These are phyloP conservation scores for Boletus rufocinnamomeus DNA, from an alignment of 768 basidiomycete species.

Conservation along the genomic window DNA sequence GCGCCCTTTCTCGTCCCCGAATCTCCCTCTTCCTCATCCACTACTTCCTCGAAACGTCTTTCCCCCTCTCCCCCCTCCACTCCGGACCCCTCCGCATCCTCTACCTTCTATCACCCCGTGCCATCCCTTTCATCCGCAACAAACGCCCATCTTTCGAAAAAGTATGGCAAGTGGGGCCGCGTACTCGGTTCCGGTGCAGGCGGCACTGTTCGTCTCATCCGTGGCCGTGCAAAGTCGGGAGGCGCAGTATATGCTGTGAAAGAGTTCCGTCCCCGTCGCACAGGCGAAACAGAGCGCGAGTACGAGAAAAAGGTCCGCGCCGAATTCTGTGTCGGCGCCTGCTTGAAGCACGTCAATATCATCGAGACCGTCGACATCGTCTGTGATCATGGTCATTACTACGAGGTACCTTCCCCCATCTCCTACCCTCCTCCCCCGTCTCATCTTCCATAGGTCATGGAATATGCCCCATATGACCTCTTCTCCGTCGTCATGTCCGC, in stretches of 20 bases:
- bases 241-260: conserved; percentile 93
- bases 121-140: conserved; percentile 78
- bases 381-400: conserved; percentile 95
- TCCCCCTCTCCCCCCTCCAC: conserved; percentile 32
- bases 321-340: conserved; percentile 96
- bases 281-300: conserved; percentile 91
- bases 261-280: conserved; percentile 89
- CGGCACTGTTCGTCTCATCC: conserved; percentile 97
- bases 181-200: conserved; percentile 95
- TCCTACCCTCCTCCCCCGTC: conserved; percentile 4
- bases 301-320: conserved; percentile 99
- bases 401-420: conserved; percentile 68
- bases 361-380: conserved; percentile 99
- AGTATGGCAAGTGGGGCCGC: conserved; percentile 99
- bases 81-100: conserved; percentile 23
- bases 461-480: conserved; percentile 97
- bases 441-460: conserved; percentile 78
- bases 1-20: conserved; percentile 7
- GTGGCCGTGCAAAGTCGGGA: conserved; percentile 78
- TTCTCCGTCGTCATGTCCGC: conserved; percentile 99
- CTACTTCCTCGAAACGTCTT: conserved; percentile 26
- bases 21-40: conserved; percentile 39
- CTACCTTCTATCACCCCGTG: conserved; percentile 39
- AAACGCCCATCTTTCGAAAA: conserved; percentile 92
- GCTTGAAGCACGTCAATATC: conserved; percentile 92